Evolutionary conservation across 306 rosid genomes (phyloP).

Genomic region (Lupinus albus): DNA sequence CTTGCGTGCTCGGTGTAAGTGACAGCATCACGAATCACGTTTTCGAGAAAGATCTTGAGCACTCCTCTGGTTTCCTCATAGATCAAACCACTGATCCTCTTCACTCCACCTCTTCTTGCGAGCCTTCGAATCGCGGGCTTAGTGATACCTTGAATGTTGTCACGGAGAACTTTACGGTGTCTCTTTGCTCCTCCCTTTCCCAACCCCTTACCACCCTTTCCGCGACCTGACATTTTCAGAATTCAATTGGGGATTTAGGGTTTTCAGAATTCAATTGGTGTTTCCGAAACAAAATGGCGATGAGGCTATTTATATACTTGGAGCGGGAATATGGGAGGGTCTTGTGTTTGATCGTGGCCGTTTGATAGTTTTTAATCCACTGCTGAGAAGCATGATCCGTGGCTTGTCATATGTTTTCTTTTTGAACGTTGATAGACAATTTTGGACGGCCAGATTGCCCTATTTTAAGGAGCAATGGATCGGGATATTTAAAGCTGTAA

Average conservation of each 20-base stretch:
- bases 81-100: conserved; percentile 50
- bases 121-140: conserved; percentile 49
- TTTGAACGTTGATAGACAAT: not conserved
- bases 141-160: conserved; percentile 49
- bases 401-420: not conserved
- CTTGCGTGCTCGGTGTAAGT: conserved; percentile 50
- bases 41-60: conserved; percentile 45
- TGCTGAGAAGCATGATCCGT: conserved; percentile 9
- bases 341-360: not conserved
- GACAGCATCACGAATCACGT: conserved; percentile 47
- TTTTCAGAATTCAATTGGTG: not conserved
- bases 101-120: conserved; percentile 48
- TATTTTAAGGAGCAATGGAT: not conserved
- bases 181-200: conserved; percentile 53
- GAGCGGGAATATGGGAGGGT: conserved; percentile 30
- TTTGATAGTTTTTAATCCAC: conserved; percentile 8
- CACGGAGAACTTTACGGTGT: conserved; percentile 46
- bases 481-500: too few relatives aligned
- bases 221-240: conserved; percentile 41
- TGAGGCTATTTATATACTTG: conserved; percentile 35
- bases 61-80: conserved; percentile 47
- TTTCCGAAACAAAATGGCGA: not conserved
- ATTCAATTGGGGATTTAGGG: conserved; percentile 13
- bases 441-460: conserved; percentile 2
- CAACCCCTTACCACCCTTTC: conserved; percentile 51